Base-by-base conservation (phyloP, 768 basidiomycete genomes). In the Auriculariales sp. region DNA sequence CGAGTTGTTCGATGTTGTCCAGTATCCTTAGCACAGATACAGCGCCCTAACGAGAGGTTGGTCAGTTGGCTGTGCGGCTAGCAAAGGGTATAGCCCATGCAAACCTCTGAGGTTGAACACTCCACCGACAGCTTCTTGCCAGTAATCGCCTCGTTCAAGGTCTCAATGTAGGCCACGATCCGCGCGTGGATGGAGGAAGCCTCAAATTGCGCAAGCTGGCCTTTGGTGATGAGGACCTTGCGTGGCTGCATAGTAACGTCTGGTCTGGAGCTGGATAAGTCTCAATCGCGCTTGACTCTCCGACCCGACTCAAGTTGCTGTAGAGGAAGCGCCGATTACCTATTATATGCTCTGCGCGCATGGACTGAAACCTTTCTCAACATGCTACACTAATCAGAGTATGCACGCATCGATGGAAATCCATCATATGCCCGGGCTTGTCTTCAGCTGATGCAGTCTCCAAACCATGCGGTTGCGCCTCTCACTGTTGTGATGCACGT, bases 181-280 rank as follows among this genome's bases (percentile, higher is more conserved):
- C 76, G 69, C 22, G 69, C 61, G 58, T 91, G 78, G 0, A 91
- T 83, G 44, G 71, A 61, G 0, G 88, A 92, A 6, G 67, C 57
- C 58, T 90, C 81, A 60, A 95, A 99, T n/a, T 77, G 78, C 19
- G 74, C 72, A 0, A 98, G 75, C 56, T 97, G 92, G 3, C 72
- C 75, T 28, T 72, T 76, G 1, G 81, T 75, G 27, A 98, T 66
- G 54, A 99, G 87, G 24, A 66, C 69, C 67, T 93, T 94, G 34
- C 66, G 66, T 1, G 83, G 87, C 30, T 63, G 12, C 52, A 55
- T 69, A 61, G 62, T 71, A 84, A 3, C 64, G 48, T 61, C 62
- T 63, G 45, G 57, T 34, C 17, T 34, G 14, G 33, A 17, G 17
- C 2, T 34, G 2, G 2, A 2, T 14, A 14, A 2, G 17, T 2